Conservation (phyloP, 768 basidiomycete genomes). For the Favolaschia claudopus region DNA sequence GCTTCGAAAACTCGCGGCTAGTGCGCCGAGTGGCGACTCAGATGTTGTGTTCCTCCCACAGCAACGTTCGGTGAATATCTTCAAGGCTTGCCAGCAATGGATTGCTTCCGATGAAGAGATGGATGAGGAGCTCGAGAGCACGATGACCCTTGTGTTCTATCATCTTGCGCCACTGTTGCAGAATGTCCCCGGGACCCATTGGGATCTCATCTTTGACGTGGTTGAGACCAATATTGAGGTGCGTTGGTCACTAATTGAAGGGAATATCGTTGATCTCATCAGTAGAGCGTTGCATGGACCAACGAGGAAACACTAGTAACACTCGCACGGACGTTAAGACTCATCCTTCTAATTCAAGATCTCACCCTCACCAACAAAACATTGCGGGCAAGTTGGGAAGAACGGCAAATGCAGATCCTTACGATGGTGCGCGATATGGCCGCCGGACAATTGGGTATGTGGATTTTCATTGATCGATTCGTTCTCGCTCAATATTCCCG, state of each 20-base stretch:
- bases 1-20: slow-evolving; percentile 72
- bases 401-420: slow-evolving; percentile 59
- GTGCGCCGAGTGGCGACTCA: slow-evolving; percentile 81
- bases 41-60: slow-evolving; percentile 87
- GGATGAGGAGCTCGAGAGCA: slow-evolving; percentile 80
- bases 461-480: slow-evolving; percentile 9
- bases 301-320: slow-evolving; percentile 66
- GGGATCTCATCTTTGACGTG: slow-evolving; percentile 92
- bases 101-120: slow-evolving; percentile 67
- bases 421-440: slow-evolving; percentile 69
- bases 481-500: slow-evolving; percentile 5
- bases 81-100: slow-evolving; percentile 90
- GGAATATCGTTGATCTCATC: not conserved
- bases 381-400: slow-evolving; percentile 74
- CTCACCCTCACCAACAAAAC: slow-evolving; percentile 75
- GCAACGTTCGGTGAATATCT: slow-evolving; percentile 83
- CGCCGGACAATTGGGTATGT: slow-evolving; percentile 60
- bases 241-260: slow-evolving; percentile 19
- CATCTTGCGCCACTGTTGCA: slow-evolving; percentile 89
- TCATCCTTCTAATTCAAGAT: slow-evolving; percentile 75
- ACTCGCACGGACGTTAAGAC: slow-evolving; percentile 72
- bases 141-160: slow-evolving; percentile 75
- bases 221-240: slow-evolving; percentile 91
- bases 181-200: slow-evolving; percentile 85
- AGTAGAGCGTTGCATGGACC: slow-evolving; percentile 64